Conservation (phyloP, 2,329 filamentous ascomycete genomes). For the Cercospora sp. region DNA sequence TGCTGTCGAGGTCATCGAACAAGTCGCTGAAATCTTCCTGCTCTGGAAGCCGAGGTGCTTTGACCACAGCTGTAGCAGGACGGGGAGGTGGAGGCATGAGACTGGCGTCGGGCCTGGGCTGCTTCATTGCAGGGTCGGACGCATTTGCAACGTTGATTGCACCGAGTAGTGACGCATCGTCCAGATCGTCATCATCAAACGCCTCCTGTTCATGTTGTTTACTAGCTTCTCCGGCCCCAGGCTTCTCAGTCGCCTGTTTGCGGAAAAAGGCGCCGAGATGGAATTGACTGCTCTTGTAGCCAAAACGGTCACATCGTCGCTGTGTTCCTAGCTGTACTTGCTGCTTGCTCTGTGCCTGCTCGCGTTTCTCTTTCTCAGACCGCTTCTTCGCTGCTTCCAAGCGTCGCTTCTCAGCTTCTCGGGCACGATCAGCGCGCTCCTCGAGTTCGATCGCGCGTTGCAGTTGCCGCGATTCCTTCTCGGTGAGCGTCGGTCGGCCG, state of each 20-base stretch:
- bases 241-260: slow-evolving; percentile 9
- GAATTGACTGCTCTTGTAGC: slow-evolving; percentile 40
- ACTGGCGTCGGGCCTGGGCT: neutral
- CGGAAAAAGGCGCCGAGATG: slow-evolving; percentile 41
- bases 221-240: neutral
- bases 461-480: slow-evolving; percentile 38
- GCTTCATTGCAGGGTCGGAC: neutral
- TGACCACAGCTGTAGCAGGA: neutral
- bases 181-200: slow-evolving; percentile 35
- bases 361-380: slow-evolving; percentile 31
- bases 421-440: slow-evolving; percentile 37
- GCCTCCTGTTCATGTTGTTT: slow-evolving; percentile 18
- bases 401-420: slow-evolving; percentile 38
- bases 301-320: slow-evolving; percentile 38
- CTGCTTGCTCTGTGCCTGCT: slow-evolving; percentile 23
- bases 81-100: slow-evolving; percentile 17
- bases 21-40: slow-evolving; percentile 30
- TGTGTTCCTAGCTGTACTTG: slow-evolving; percentile 34
- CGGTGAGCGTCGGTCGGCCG: slow-evolving; percentile 35
- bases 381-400: slow-evolving; percentile 36
- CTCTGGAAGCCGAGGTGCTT: neutral
- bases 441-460: slow-evolving; percentile 40
- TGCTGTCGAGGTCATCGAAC: slow-evolving; percentile 46
- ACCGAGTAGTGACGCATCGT: slow-evolving; percentile 28
- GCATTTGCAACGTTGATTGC: neutral